Evolutionary conservation across 169 alveolate genomes (phyloP), one percentile per base, ranked within the genome.

Genomic region (Miamiensis avidus): DNA sequence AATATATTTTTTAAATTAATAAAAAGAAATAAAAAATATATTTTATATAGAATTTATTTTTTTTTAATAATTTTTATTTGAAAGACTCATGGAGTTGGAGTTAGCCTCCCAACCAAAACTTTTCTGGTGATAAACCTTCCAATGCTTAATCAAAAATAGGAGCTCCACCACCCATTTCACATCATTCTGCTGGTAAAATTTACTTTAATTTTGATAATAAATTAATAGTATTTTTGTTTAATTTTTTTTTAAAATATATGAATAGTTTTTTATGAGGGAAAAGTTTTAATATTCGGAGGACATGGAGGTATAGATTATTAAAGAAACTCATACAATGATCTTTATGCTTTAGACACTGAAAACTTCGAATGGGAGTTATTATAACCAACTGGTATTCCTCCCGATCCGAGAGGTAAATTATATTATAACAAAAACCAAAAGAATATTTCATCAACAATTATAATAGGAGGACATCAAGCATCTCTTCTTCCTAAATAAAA

Each of bases 271-370:
- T 84, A 89, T 83, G 94, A 90, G 33, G 93, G 92, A 74, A 92
- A 92, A 82, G 91, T 95, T 0, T 95, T 91, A 81, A 74, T 95
- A 33, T 95, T 93, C 79, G 98, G 98, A 78, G 99, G 99, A 30
- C 98, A 97, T 85, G 99, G 99, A 34, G 99, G 99, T 65, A 77
- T 89, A 49, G 93, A 94, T 65, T 96, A 95, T 86, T 91, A 93
- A 82, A 89, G 97, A 77, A 92, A 87, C 34, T 94, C 98, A 16
- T 96, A 96, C 89, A 96, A 96, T 86, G 99, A 97, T 85, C 89
- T 97, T 65, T 95, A 95, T 95, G 94, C 94, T 34, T 93, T 97
- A 84, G 98, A 96, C 82, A 88, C 96, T 82, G 97, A 93, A 74
- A 91, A 91, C 73, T 86, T 88, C 77, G 90, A 91, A 75, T 97